A percentile compares a stretch with the other conserved stretches of the same genome.
phyloP scores from a whole-genome alignment of 257 asterid species.

The Oldenlandia corymbosa region DNA sequence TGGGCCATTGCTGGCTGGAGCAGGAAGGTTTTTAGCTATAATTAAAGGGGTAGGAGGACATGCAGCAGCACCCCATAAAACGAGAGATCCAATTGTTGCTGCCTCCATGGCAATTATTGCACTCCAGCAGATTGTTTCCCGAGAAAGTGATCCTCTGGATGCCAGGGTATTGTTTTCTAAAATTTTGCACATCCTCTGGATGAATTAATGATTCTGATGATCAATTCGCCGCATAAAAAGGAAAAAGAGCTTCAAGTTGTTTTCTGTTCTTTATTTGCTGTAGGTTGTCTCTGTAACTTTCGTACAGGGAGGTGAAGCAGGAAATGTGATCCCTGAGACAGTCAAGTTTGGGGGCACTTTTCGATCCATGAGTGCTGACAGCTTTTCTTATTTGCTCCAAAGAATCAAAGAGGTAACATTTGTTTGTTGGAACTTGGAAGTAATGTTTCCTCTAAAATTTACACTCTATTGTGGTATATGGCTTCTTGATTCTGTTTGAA shows the following conservation, averaged over 20 bases:
- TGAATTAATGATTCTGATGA: background rate
- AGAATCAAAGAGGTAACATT: conserved; percentile 67
- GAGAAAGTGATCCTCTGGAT: conserved; percentile 81
- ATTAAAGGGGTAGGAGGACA: conserved; percentile 82
- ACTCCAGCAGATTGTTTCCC: conserved; percentile 76
- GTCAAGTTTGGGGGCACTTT: conserved; percentile 84
- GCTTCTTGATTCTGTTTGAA: background rate
- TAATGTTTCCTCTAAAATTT: too few species aligned
- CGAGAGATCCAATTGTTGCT: conserved; percentile 64
- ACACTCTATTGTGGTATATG: too few species aligned
- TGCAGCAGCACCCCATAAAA: conserved; percentile 69
- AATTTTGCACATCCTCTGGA: background rate
- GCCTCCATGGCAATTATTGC: conserved; percentile 67
- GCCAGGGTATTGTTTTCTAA: conserved; percentile 41
- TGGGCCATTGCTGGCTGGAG: conserved; percentile 76
- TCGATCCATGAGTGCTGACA: conserved; percentile 50
- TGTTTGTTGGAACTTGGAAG: too few species aligned
- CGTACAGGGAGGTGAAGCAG: conserved; percentile 61
- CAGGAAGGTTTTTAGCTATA: conserved; percentile 51
- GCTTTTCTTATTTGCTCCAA: conserved; percentile 42
- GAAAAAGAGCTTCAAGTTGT: background rate
- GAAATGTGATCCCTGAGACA: conserved; percentile 60
- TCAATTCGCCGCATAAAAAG: background rate
- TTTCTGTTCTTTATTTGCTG: conserved; percentile 3
- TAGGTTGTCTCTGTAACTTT: conserved; percentile 70